A percentile compares a stretch with the other conserved stretches of the same genome.
Evolutionary conservation across 1,139 yeast species (phyloP).

Genomic region (Ogataea hybrid): DNA sequence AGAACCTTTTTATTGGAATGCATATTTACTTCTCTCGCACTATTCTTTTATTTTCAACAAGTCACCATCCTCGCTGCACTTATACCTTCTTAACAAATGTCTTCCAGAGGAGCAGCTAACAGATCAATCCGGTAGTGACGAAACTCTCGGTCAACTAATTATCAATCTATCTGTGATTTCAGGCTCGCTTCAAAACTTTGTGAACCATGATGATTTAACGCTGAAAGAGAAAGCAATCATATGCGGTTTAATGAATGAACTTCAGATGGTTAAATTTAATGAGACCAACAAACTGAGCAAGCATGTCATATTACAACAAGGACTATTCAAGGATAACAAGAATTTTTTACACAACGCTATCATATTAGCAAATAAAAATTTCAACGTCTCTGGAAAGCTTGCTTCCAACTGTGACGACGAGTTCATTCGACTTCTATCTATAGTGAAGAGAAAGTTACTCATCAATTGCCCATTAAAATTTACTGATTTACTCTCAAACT

Average conservation of each 20-base stretch:
- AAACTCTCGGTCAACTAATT: slow-evolving; percentile 28
- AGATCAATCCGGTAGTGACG: slow-evolving; percentile 4
- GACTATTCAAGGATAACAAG: slow-evolving; percentile 35
- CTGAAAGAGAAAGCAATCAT: slow-evolving; percentile 37
- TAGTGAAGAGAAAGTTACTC: slow-evolving; percentile 44
- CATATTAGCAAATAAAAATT: slow-evolving; percentile 44
- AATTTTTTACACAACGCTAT: slow-evolving; percentile 47
- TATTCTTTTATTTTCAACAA: slow-evolving; percentile 35
- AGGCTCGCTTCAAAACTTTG: slow-evolving; percentile 27
- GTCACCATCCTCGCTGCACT: slow-evolving; percentile 42
- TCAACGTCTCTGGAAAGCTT: slow-evolving; percentile 28
- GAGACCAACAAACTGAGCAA: slow-evolving; percentile 32
- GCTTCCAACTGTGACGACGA: slow-evolving; percentile 17
- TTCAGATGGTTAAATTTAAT: slow-evolving; percentile 37
- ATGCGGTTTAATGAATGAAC: slow-evolving; percentile 43
- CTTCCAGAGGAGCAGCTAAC: slow-evolving; percentile 24
- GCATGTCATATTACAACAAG: slow-evolving; percentile 19
- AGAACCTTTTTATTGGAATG: slow-evolving; percentile 42
- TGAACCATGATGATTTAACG: slow-evolving; percentile 16
- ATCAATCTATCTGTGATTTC: slow-evolving; percentile 34
- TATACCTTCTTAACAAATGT: slow-evolving; percentile 35
- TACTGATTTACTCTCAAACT: slow-evolving; percentile 43
- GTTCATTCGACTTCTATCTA: slow-evolving; percentile 32
- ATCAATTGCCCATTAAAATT: slow-evolving; percentile 45
- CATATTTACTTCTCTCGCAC: slow-evolving; percentile 41